Conservation (phyloP, 306 rosid genomes). For the Albizia julibrissin region DNA sequence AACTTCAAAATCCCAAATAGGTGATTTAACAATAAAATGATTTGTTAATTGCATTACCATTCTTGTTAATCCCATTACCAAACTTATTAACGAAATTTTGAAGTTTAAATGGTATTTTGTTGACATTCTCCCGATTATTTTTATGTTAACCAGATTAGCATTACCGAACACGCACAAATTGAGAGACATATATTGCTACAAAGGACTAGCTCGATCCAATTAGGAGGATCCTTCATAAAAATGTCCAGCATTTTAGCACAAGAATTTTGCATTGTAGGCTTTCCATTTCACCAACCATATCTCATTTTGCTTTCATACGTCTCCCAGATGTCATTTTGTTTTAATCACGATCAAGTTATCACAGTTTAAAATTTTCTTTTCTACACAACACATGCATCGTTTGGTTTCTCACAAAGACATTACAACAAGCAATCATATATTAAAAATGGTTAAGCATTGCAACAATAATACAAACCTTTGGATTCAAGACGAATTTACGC, state of each 20-base stretch:
- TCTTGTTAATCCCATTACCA: no score
- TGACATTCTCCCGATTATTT: no score
- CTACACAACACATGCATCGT: neutral
- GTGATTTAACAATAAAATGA: no score
- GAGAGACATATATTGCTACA: no score
- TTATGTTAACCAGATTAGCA: no score
- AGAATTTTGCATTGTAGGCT: neutral
- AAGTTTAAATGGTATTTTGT: no score
- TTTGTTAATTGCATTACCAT: no score
- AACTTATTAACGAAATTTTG: no score
- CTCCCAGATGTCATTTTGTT: neutral
- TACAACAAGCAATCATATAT: neutral
- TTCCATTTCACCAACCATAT: neutral
- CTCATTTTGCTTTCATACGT: neutral
- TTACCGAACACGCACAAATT: no score
- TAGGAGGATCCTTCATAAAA: neutral
- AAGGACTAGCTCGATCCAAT: no score
- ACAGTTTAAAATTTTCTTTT: neutral
- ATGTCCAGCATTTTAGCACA: neutral
- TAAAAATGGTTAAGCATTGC: neutral
- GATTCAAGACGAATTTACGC: neutral
- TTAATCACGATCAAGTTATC: no score
- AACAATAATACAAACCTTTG: neutral
- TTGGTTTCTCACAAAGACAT: neutral
- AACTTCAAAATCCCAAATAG: no score